Evolutionary conservation across 768 basidiomycete species (phyloP), one percentile per base, ranked within the genome.

Genomic region (Pleurotus giganteus): DNA sequence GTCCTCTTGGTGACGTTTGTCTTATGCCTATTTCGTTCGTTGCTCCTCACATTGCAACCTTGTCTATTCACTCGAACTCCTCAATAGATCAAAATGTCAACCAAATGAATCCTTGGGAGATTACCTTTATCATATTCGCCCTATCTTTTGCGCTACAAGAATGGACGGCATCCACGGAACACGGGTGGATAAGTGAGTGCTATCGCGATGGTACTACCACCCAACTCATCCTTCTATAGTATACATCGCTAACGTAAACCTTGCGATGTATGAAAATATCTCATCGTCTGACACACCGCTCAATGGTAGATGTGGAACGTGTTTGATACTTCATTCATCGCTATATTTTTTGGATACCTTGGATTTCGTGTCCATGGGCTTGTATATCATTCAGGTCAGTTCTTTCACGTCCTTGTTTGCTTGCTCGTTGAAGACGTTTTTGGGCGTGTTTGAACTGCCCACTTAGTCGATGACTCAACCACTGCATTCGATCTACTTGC

Each of bases 111-210:
- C 60, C 68, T 5, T 88, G 85, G 74, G 94, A 97, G 65, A 65
- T 75, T 17, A 70, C 84, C 8, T 95, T 95, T 65, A 79, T 92
- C 46, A 61, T 94, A 11, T 86, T 92, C 60, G 86, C 85, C 0
- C 70, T 77, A 4, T 92, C 92, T 1, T 94, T 96, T 60, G 73
- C 86, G 3, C 67, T 97, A 34, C 89, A 90, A 57, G 94, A 96
- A 69, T 94, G 95, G 66, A 92, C 93, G 0, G 83, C 91, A 4
- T 82, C 88, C 1, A 90, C 83, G 47, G 91, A 94, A 66, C 85
- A 94, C 63, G 92, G 94, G 23, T 94, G 89, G 90, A 79, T 81
- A 42, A 85, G 91, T 92, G 63, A 71, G 91, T 26, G 12, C 37
- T 56, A 29, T 56, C 51, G 17, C 4, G 13, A 27, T 51, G 21